These are phyloP conservation scores for Fusarium sp. DNA, from an alignment of 2,329 filamentous ascomycete species.

Conservation along the genomic window DNA sequence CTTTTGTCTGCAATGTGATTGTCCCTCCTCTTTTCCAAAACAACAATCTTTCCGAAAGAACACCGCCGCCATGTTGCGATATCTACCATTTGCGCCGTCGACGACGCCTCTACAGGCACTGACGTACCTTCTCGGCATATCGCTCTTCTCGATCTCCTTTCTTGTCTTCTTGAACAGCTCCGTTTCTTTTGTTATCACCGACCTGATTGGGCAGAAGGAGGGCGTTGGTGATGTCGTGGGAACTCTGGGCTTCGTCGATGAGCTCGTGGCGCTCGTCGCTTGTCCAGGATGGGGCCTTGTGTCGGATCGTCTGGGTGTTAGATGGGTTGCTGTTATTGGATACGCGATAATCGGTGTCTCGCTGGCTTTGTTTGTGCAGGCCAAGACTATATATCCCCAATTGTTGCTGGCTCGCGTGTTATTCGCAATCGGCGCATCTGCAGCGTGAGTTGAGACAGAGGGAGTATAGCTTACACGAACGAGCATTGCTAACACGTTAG, in stretches of 20 bases:
- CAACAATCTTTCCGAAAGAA: neutral
- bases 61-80: constrained; percentile 49
- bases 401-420: constrained; percentile 83
- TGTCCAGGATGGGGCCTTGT: constrained; percentile 83
- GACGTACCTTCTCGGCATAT: constrained; percentile 83
- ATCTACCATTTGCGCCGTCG: constrained; percentile 66
- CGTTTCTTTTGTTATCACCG: constrained; percentile 85
- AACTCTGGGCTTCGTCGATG: constrained; percentile 85
- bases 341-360: constrained; percentile 84
- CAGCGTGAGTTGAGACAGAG: constrained; percentile 64
- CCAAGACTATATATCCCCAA: constrained; percentile 86
- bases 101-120: constrained; percentile 70
- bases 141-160: constrained; percentile 87
- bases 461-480: neutral
- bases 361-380: constrained; percentile 84
- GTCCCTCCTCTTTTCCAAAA: neutral
- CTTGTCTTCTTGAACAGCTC: constrained; percentile 89
- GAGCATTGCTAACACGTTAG: constrained; percentile 23
- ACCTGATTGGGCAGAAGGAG: constrained; percentile 78
- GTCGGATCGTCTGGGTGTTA: constrained; percentile 79
- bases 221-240: constrained; percentile 83
- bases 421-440: constrained; percentile 93
- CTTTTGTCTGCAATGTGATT: constrained; percentile 33
- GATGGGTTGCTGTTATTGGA: constrained; percentile 77
- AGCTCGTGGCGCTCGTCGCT: constrained; percentile 81